Evolutionary conservation across 345 rosid genomes (phyloP).

Genomic region (Hibiscus syriacus): DNA sequence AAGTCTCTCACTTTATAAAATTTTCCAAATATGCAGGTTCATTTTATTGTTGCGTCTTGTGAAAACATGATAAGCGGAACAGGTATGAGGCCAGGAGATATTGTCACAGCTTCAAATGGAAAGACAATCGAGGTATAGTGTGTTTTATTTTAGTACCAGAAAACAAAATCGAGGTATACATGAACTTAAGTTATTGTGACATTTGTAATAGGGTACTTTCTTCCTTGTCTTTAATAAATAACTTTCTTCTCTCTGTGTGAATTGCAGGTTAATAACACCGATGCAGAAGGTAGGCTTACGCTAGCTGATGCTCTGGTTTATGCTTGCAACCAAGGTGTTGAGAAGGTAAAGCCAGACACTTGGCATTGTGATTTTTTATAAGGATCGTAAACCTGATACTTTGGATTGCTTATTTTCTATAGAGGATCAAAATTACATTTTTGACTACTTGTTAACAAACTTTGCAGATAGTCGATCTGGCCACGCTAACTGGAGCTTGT

Average conservation of each 20-base stretch:
- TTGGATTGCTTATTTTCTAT: neutral
- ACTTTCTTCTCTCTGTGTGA: neutral
- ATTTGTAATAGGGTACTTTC: neutral
- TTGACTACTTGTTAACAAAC: neutral
- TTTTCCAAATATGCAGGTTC: conserved; percentile 3
- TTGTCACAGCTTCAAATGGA: too few species aligned
- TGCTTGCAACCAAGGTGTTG: too few species aligned
- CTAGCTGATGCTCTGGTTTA: too few species aligned
- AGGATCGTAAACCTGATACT: conserved; percentile 8
- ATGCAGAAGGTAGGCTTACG: too few species aligned
- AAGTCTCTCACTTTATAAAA: too few species aligned
- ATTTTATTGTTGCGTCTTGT: conserved; percentile 61
- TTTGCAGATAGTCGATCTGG: conserved; percentile 34
- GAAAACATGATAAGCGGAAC: too few species aligned
- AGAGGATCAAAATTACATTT: neutral
- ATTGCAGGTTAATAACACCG: conserved; percentile 84
- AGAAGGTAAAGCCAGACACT: conserved; percentile 53
- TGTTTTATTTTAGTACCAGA: neutral
- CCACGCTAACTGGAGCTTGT: too few species aligned
- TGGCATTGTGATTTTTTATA: neutral
- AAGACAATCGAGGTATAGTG: conserved; percentile 38
- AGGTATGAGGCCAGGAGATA: too few species aligned
- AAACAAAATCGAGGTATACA: too few species aligned
- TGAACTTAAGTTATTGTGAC: too few species aligned
- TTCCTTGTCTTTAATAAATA: conserved; percentile 8